phyloP scores from a whole-genome alignment of 768 basidiomycete genomes.

The Collybia nuda region DNA sequence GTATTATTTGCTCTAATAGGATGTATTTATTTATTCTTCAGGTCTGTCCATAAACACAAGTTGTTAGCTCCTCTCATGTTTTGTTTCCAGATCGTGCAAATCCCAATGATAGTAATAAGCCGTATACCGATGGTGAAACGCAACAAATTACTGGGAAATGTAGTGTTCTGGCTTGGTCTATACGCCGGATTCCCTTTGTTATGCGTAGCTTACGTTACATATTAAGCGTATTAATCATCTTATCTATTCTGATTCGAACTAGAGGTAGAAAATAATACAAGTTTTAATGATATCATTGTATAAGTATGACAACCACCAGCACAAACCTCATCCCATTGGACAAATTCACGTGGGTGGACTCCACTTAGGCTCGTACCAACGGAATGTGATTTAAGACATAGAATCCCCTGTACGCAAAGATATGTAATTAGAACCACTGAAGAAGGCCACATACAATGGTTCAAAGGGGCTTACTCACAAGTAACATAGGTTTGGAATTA shows the following conservation, averaged over 20 bases:
- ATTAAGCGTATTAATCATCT: slow-evolving; percentile 23
- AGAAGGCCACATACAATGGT: no score
- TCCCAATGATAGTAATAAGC: slow-evolving; percentile 86
- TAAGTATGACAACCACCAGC: no score
- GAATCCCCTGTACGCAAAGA: no score
- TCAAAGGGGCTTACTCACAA: no score
- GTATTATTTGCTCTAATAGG: slow-evolving; percentile 32
- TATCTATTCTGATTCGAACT: not conserved
- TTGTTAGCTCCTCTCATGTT: slow-evolving; percentile 2
- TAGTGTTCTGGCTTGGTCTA: slow-evolving; percentile 93
- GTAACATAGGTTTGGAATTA: no score
- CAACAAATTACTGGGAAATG: slow-evolving; percentile 79
- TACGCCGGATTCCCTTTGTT: slow-evolving; percentile 92
- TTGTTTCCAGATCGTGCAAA: slow-evolving; percentile 68
- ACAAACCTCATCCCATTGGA: no score
- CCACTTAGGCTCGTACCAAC: no score
- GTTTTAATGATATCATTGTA: no score
- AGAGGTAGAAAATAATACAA: no score
- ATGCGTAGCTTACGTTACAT: slow-evolving; percentile 66
- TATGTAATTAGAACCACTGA: no score
- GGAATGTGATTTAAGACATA: no score
- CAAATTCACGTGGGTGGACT: no score
- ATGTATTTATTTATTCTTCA: slow-evolving; percentile 85
- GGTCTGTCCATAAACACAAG: slow-evolving; percentile 28
- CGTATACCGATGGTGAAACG: slow-evolving; percentile 74